Conservation (phyloP, 495 filamentous ascomycete species). For the Aspergillus heteromorphus region DNA sequence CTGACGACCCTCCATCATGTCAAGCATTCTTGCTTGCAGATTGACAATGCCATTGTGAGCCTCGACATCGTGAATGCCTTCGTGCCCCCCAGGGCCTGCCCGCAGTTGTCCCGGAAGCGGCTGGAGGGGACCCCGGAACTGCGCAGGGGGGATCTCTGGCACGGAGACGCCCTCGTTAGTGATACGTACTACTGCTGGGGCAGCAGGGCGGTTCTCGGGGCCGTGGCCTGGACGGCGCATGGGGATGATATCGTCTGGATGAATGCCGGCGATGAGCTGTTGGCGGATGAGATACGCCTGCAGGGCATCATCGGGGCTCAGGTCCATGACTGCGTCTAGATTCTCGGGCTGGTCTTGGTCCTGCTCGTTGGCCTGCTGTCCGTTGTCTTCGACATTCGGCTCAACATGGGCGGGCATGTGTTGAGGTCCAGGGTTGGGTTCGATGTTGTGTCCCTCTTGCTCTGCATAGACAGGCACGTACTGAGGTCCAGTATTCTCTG, state of each 20-base stretch:
- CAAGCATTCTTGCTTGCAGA: no score
- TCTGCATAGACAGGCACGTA: no score
- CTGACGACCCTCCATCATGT: no score
- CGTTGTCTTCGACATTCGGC: no score
- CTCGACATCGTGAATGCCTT: no score
- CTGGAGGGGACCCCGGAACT: conserved; percentile 12
- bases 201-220: neutral
- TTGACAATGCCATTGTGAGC: no score
- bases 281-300: conserved; percentile 29
- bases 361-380: no score
- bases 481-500: no score
- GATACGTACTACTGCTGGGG: conserved; percentile 16
- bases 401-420: no score
- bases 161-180: conserved; percentile 10
- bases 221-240: conserved; percentile 9
- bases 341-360: neutral
- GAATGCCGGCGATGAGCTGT: conserved; percentile 28
- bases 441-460: no score
- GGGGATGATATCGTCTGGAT: conserved; percentile 17
- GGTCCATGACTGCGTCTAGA: neutral
- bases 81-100: no score
- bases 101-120: conserved; percentile 4
- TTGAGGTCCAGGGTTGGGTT: no score
- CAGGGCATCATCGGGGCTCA: conserved; percentile 6
- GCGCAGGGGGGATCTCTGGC: conserved; percentile 19